Percentiles rank a stretch among this genome's conserved stretches.
These are phyloP conservation scores for Plenodomus tracheiphilus DNA, from an alignment of 2,329 filamentous ascomycete genomes.

Conservation along the genomic window DNA sequence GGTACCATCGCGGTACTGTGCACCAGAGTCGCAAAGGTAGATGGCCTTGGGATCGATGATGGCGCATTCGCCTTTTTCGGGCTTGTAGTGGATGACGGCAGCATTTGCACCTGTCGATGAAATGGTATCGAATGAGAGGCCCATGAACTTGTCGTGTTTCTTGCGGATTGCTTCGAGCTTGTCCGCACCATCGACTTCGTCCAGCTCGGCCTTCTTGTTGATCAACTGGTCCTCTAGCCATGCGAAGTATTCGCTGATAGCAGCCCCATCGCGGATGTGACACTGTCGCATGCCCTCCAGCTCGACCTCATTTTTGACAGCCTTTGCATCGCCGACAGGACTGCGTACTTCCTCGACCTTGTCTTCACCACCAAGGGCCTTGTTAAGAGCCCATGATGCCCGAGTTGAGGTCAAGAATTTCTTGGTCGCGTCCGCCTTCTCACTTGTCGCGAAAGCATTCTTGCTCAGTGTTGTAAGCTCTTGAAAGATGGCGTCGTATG, in stretches of 20 bases:
- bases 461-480: slow-evolving; percentile 71
- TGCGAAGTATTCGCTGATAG: slow-evolving; percentile 88
- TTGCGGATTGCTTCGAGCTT: slow-evolving; percentile 79
- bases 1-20: slow-evolving; percentile 94
- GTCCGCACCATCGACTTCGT: slow-evolving; percentile 90
- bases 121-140: slow-evolving; percentile 93
- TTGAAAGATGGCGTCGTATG: slow-evolving; percentile 79
- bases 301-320: slow-evolving; percentile 89
- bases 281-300: slow-evolving; percentile 91
- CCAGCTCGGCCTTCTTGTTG: slow-evolving; percentile 70
- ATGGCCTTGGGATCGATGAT: slow-evolving; percentile 81
- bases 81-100: slow-evolving; percentile 92
- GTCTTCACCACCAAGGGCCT: slow-evolving; percentile 81
- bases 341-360: slow-evolving; percentile 85
- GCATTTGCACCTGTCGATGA: slow-evolving; percentile 92
- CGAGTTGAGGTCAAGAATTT: slow-evolving; percentile 88
- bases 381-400: slow-evolving; percentile 89
- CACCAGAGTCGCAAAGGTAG: slow-evolving; percentile 95
- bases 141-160: slow-evolving; percentile 75
- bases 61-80: slow-evolving; percentile 79
- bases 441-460: slow-evolving; percentile 36
- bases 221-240: slow-evolving; percentile 92
- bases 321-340: slow-evolving; percentile 87
- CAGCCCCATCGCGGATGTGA: slow-evolving; percentile 90
- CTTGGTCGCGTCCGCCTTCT: slow-evolving; percentile 39